Base-by-base conservation (phyloP, 2,329 filamentous ascomycete species). In the Penicillium sp. region DNA sequence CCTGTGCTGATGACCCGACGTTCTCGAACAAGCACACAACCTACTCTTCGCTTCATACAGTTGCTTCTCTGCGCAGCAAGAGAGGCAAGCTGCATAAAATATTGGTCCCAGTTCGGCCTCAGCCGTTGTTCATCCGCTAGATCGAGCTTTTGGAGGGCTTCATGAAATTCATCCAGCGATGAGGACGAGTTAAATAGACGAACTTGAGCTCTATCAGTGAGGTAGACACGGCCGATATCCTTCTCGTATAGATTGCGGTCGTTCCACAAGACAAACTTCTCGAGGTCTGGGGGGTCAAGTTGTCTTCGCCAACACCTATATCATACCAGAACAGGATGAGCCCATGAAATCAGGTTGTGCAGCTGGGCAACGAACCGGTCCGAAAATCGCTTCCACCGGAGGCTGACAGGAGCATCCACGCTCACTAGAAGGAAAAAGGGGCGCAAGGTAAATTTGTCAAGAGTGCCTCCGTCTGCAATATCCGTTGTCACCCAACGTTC, bases 41-140 rank as follows among this genome's bases (percentile, higher is more conserved):
- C 93, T 1, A 98, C 93, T 50, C 91, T 82, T 19, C 93, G 79
- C 71, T 97, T 96, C 93, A 98, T 98, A 73, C 93, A 98, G 67
- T 98, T 98, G 60, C 84, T 88, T 50, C 93, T 80, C 54, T 88
- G 85, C 1, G 91, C 87, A 6, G 93, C 93, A 33, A 98, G 80
- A 21, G 86, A 88, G 4, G 93, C 90, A n/a, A 98, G 75, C 27
- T 87, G 81, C 93, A 98, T 98, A 63, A 98, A 98, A 71, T 98
- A 98, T 57, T 86, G 83, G 67, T 98, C 93, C 93, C 93, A 98
- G 33, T 80, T 83, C 1, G 93, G 93, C 1, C 93, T 81, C 23
- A 98, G 75, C 2, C 93, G 84, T 54, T 86, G 79, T 21, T 84
- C 78, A 58, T 93, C 83, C 2, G 84, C 77, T 17, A 98, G 78